A percentile compares a stretch with the other conserved stretches of the same genome.
phyloP scores from a whole-genome alignment of 2,329 filamentous ascomycete species.

The Aspergillus ruber region DNA sequence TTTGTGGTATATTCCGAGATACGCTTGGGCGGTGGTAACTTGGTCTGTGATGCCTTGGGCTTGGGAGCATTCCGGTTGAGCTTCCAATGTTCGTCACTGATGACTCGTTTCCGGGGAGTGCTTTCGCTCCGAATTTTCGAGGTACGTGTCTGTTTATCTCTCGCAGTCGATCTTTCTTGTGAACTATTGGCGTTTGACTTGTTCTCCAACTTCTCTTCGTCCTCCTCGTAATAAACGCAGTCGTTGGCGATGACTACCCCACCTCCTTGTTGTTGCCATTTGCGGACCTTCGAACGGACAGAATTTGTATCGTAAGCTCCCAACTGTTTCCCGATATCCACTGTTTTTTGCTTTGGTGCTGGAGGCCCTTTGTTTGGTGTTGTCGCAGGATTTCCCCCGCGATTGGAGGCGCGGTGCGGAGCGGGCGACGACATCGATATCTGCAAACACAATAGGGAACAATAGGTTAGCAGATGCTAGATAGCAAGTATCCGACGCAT shows the following conservation, averaged over 20 bases:
- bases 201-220: constrained; percentile 28
- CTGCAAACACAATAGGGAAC: constrained; percentile 6
- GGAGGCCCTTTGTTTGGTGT: constrained; percentile 11
- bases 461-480: background rate
- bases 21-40: constrained; percentile 38
- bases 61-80: constrained; percentile 47
- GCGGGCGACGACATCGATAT: constrained; percentile 37
- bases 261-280: constrained; percentile 77
- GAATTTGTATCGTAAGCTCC: constrained; percentile 56
- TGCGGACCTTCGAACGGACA: constrained; percentile 72
- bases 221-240: constrained; percentile 51
- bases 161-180: background rate
- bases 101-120: constrained; percentile 81
- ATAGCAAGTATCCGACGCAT: constrained; percentile 9
- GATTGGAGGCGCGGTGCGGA: constrained; percentile 32
- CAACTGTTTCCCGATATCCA: constrained; percentile 45
- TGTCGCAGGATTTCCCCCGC: constrained; percentile 51
- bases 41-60: constrained; percentile 31
- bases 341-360: constrained; percentile 51
- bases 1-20: constrained; percentile 35
- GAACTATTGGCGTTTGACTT: constrained; percentile 8
- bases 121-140: constrained; percentile 41
- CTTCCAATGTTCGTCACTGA: constrained; percentile 85
- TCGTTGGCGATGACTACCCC: constrained; percentile 58
- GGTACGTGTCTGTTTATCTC: background rate